Evolutionary conservation across 495 filamentous ascomycete species (phyloP).

Genomic region (Usnea hakonensis): DNA sequence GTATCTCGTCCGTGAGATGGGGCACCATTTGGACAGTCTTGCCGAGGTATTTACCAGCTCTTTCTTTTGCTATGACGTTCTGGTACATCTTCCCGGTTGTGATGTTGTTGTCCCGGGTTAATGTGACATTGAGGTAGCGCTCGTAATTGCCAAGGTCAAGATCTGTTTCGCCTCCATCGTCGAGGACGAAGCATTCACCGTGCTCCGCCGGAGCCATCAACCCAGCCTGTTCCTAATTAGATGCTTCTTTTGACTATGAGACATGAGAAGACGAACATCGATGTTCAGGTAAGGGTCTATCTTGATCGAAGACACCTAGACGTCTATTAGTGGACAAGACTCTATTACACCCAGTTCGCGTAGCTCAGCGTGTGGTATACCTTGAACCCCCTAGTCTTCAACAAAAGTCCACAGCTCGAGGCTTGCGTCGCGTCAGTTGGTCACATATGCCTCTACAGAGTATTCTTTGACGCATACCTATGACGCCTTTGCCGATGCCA

Average conservation of each 20-base stretch:
- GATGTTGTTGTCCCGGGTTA: conserved; percentile 79
- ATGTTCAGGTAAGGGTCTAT: conserved; percentile 79
- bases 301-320: conserved; percentile 57
- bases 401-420: conserved; percentile 64
- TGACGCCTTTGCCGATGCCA: conserved; percentile 78
- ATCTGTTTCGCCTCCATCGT: conserved; percentile 77
- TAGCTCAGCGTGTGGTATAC: conserved; percentile 35
- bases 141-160: conserved; percentile 97
- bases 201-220: conserved; percentile 63
- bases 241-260: not conserved
- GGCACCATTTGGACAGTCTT: conserved; percentile 91
- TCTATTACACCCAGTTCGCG: conserved; percentile 16
- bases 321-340: conserved; percentile 26
- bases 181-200: conserved; percentile 66
- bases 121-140: conserved; percentile 63
- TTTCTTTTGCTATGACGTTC: conserved; percentile 72
- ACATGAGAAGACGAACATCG: conserved; percentile 37
- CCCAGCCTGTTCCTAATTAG: conserved; percentile 46
- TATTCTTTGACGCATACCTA: conserved; percentile 44
- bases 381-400: conserved; percentile 76
- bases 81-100: conserved; percentile 95
- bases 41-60: conserved; percentile 79
- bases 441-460: conserved; percentile 18
- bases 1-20: conserved; percentile 81
- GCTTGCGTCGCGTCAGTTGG: conserved; percentile 37